These are phyloP conservation scores for Kickxella alabastrina DNA, from an alignment of 192 early-diverging fungal species.

Conservation along the genomic window DNA sequence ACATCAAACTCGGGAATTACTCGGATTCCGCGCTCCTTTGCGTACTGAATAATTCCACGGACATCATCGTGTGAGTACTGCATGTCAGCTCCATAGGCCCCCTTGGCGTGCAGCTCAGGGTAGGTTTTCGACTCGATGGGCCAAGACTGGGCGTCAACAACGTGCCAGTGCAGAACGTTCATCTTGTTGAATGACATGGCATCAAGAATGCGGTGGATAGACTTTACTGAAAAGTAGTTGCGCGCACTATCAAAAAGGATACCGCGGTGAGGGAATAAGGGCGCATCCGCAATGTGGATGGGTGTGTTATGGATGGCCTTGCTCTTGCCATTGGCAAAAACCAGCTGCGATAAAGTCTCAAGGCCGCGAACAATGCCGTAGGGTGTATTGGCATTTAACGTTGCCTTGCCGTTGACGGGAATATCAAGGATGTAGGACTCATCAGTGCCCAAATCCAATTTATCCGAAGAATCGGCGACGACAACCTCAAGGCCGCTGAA, in stretches of 20 bases:
- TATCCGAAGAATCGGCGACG: constrained; percentile 30
- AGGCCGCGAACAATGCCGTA: constrained; percentile 61
- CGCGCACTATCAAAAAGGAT: constrained; percentile 57
- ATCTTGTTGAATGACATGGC: constrained; percentile 58
- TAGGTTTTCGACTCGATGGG: constrained; percentile 53
- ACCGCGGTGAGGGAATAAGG: constrained; percentile 57
- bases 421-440: constrained; percentile 57
- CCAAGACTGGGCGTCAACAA: constrained; percentile 59
- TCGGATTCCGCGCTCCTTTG: constrained; percentile 60
- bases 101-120: constrained; percentile 52
- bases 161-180: constrained; percentile 67
- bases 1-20: constrained; percentile 83
- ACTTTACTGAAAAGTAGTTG: constrained; percentile 53
- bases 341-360: constrained; percentile 59
- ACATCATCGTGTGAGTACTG: constrained; percentile 64
- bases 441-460: constrained; percentile 47
- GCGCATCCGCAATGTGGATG: constrained; percentile 52
- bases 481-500: constrained; percentile 36
- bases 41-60: constrained; percentile 58
- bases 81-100: constrained; percentile 55
- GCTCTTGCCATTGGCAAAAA: constrained; percentile 31
- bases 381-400: constrained; percentile 48
- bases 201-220: constrained; percentile 51
- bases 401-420: constrained; percentile 29
- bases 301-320: constrained; percentile 43